A percentile compares a stretch with the other conserved stretches of the same genome.
These are phyloP conservation scores for Selaginella tamariscina DNA, from an alignment of 75 land plant genomes.

Conservation along the genomic window DNA sequence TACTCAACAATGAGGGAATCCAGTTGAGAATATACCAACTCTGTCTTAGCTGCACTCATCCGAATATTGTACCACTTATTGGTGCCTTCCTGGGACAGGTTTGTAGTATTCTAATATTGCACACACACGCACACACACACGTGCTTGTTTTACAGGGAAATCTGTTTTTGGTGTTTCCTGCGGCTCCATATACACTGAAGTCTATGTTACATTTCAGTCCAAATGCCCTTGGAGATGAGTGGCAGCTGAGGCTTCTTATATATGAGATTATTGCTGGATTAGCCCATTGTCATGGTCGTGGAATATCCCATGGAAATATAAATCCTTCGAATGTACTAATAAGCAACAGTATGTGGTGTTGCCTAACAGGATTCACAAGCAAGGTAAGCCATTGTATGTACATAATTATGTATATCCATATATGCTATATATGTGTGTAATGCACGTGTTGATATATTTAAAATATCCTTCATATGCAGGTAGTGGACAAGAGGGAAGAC, in stretches of 20 bases:
- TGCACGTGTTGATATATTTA: background rate
- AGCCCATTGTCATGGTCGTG: conserved; percentile 46
- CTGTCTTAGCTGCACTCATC: conserved; percentile 28
- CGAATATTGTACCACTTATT: conserved; percentile 54
- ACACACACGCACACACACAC: too few species aligned
- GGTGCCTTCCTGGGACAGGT: conserved; percentile 36
- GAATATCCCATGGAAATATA: conserved; percentile 48
- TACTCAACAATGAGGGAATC: background rate
- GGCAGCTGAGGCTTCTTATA: conserved; percentile 53
- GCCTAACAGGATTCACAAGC: conserved; percentile 38
- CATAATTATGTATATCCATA: background rate
- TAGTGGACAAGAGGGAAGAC: conserved; percentile 18
- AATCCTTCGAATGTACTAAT: conserved; percentile 51
- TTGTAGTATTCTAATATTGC: too few species aligned
- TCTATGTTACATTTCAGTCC: conserved; percentile 65
- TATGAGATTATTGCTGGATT: conserved; percentile 77
- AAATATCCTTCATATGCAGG: conserved; percentile 31
- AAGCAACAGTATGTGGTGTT: conserved; percentile 51
- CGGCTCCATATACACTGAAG: conserved; percentile 54
- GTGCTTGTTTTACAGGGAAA: too few species aligned
- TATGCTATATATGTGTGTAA: background rate
- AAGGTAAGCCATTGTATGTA: background rate
- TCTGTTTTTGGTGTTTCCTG: conserved; percentile 33
- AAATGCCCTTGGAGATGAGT: conserved; percentile 48
- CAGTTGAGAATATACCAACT: background rate